Evolutionary conservation across 2,329 filamentous ascomycete species (phyloP), one percentile per base, ranked within the genome.

Genomic region (Talaromyces islandicus): DNA sequence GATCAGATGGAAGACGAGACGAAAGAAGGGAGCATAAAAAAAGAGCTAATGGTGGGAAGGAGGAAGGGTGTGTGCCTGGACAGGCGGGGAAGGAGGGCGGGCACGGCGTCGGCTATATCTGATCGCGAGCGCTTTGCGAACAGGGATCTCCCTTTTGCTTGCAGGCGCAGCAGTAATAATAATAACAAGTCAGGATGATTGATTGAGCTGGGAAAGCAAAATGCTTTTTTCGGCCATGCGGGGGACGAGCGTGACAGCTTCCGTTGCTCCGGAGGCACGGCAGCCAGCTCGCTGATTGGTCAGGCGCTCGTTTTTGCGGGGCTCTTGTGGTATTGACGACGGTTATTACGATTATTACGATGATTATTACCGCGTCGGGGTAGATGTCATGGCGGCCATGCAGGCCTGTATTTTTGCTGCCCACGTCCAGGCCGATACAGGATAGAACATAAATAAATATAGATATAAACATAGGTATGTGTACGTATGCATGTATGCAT

Each of bases 231-330:
- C 48, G 48, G 48, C 48, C 48, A 52, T 52, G 48, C 48, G 48
- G 48, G 48, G 48, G 43, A 24, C 19, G 7, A 1, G n/a, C 14
- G 48, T 51, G 48, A 57, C 17, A 48, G 50, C 57, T 58, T 58
- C 57, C 57, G 35, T 58, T 58, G 52, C 32, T 24, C 57, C 57
- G 57, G 57, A 52, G 4, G 56, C 19, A 21, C 21, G 14, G 27
- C 56, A 29, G 12, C 27, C n/a, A 46, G 48, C 48, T 27, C 10
- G 48, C 24, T 27, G 24, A 52, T 52, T 52, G 48, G 48, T 11
- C 17, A 12, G 6, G 7, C 25, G 10, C 0, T 4, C 17, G 24
- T 6, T 17, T n/a, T 24, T 24, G 43, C 17, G 43, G 43, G 43
- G n/a, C 43, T 21, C n/a, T 52, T 0, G 14, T 6, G 24, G 48